Conservation (phyloP, 768 basidiomycete species). For the Psilocybe cubensis region DNA sequence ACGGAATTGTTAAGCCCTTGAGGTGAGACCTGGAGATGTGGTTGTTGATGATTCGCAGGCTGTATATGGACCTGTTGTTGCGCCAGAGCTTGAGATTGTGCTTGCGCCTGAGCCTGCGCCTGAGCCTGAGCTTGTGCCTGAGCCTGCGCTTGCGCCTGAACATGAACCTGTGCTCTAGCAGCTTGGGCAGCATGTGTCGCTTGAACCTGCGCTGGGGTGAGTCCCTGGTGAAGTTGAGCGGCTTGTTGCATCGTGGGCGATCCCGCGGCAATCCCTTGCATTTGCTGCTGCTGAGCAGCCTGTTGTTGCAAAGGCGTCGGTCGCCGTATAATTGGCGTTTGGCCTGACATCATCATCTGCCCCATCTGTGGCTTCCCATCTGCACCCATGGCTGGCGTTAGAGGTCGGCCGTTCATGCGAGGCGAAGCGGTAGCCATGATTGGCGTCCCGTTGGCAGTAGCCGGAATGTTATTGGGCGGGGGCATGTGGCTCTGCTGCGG, state of each 20-base stretch:
- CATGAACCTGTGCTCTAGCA: constrained; percentile 18
- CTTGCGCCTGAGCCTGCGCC: constrained; percentile 18
- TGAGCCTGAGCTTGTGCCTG: constrained; percentile 18
- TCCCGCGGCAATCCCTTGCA: constrained; percentile 14
- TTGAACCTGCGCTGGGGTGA: constrained; percentile 20
- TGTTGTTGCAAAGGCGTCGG: constrained; percentile 14
- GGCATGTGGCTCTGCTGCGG: constrained; percentile 15
- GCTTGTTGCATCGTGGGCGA: constrained; percentile 8
- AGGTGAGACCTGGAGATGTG: constrained; percentile 17
- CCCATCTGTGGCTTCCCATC: constrained; percentile 22
- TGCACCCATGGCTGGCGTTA: constrained; percentile 20
- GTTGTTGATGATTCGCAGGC: neutral
- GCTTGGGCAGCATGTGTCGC: constrained; percentile 19
- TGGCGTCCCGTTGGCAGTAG: constrained; percentile 12
- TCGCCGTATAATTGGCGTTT: constrained; percentile 16
- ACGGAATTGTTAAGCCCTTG: constrained; percentile 15
- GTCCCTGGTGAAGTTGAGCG: constrained; percentile 9
- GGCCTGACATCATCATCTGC: constrained; percentile 9
- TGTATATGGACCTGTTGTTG: neutral
- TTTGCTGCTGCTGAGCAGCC: constrained; percentile 11
- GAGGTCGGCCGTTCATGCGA: constrained; percentile 17
- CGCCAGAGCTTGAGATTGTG: constrained; percentile 10
- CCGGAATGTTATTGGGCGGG: constrained; percentile 1
- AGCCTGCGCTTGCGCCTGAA: constrained; percentile 19
- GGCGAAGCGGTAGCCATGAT: constrained; percentile 23